A percentile compares a stretch with the other conserved stretches of the same genome.
Conservation (phyloP, 225 moss, liverwort and hornwort species). For the Sphagnum contortum region DNA sequence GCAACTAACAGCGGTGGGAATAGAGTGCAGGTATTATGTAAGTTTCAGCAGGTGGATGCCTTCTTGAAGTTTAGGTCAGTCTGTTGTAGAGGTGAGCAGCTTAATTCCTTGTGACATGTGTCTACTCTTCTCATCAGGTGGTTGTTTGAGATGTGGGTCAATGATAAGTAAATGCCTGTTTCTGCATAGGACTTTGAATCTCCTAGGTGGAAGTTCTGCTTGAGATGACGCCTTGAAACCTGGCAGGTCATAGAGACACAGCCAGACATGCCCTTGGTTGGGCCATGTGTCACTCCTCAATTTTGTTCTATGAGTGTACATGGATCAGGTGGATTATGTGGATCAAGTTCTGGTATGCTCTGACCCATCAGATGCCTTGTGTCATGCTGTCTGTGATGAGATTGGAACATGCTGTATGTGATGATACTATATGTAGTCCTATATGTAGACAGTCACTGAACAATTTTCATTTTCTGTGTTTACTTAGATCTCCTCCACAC, state of each 20-base stretch:
- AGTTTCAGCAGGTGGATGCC: constrained; percentile 78
- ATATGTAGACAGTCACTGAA: no score
- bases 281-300: constrained; percentile 80
- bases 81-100: constrained; percentile 63
- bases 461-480: no score
- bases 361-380: no score
- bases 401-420: no score
- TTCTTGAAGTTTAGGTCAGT: constrained; percentile 74
- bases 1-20: not conserved
- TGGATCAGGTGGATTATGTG: constrained; percentile 81
- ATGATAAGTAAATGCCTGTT: no score
- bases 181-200: no score
- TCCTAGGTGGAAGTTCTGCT: no score
- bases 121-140: not conserved
- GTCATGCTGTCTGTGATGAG: no score
- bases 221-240: not conserved
- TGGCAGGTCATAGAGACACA: constrained; percentile 84
- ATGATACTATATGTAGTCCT: no score
- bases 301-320: constrained; percentile 78
- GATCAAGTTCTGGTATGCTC: constrained; percentile 81
- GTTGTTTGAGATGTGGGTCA: no score
- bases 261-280: constrained; percentile 77
- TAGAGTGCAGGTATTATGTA: constrained; percentile 65
- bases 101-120: not conserved
- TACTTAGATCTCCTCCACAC: no score